Percentiles rank a stretch among this genome's conserved stretches.
phyloP scores from a whole-genome alignment of 176 grass and related monocot species.

The Lolium multiflorum region DNA sequence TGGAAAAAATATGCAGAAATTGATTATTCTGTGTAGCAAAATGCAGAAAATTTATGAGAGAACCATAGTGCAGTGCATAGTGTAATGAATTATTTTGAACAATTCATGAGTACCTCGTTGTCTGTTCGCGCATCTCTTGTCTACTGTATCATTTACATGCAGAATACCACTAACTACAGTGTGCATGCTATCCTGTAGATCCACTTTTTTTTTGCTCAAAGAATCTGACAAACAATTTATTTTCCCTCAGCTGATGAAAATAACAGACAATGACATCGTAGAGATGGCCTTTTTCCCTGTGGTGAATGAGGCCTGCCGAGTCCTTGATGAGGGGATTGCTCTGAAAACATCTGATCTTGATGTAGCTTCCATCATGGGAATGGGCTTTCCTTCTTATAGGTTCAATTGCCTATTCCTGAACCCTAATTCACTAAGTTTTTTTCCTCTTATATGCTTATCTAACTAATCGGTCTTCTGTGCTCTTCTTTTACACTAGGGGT shows the following conservation, averaged over 20 bases:
- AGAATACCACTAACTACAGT: background rate
- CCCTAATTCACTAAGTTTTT: background rate
- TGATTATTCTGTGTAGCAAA: background rate
- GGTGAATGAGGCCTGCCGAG: slow-evolving; percentile 84
- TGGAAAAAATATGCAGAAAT: slow-evolving; percentile 21
- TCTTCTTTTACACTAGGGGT: slow-evolving; percentile 46
- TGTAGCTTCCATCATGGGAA: slow-evolving; percentile 85
- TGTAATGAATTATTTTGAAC: background rate
- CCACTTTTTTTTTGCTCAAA: slow-evolving; percentile 16
- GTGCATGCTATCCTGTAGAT: background rate
- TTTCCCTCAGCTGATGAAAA: slow-evolving; percentile 67
- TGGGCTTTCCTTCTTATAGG: slow-evolving; percentile 92
- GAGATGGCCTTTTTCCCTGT: slow-evolving; percentile 86
- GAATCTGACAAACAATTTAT: slow-evolving; percentile 8
- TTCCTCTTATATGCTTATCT: background rate
- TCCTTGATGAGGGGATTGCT: slow-evolving; percentile 82
- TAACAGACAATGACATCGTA: slow-evolving; percentile 72
- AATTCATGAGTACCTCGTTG: background rate
- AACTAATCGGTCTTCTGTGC: background rate
- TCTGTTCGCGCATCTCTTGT: background rate
- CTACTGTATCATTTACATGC: background rate
- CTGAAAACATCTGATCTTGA: slow-evolving; percentile 90
- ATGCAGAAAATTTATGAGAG: slow-evolving; percentile 6
- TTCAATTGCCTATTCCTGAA: slow-evolving; percentile 23
- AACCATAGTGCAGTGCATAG: background rate